Base-by-base conservation (phyloP, 805 yeast genomes). In the Cyberlindnera euphorbiiphila region DNA sequence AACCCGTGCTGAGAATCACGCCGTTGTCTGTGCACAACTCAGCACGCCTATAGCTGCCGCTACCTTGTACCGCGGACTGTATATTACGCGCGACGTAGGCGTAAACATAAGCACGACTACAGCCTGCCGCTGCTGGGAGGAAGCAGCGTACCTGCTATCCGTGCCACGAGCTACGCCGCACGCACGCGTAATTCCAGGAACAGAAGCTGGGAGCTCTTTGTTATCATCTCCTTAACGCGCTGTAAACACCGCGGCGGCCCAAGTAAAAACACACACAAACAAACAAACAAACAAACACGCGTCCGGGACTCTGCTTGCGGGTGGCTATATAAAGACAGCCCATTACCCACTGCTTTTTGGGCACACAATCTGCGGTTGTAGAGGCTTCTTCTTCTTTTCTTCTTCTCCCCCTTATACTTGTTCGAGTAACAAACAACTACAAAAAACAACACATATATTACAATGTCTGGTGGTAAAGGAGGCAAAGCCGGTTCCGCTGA, bases 401-500 rank as follows among this genome's bases (percentile, higher is more conserved):
- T 25, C 18, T 25, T 26, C 18, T 33, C 21, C 31, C 20, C 14
- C 17, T 18, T n/a, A 31, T 31, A 27, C 35, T 31, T 40, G 27
- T 40, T 33, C 19, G 20, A 24, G 39, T 36, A 30, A 25, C 25
- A 37, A 37, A 41, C 32, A 42, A 23, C 30, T 28, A 34, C 31
- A 35, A 45, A 37, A 26, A 34, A 38, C n/a, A n/a, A n/a, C 34
- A 31, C 35, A 39, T 32, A 32, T 17, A 46, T 42, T 41, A 44
- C 29, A 43, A 84, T 84, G 93, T 82, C 91, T 60, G 72, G 72
- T 60, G 74, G 74, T 61, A 69, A 69, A 68, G 74, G 82, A 77
- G 93, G 93, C 65, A 89, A 89, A 74, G 95, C 96, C 64, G 94
- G 95, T 63, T 75, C 95, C 55, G 70, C 94, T 59, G 89, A 87